Evolutionary conservation across 129 eudicot genomes (phyloP), one percentile per base, ranked within the genome.

Genomic region (Lonicera japonica): DNA sequence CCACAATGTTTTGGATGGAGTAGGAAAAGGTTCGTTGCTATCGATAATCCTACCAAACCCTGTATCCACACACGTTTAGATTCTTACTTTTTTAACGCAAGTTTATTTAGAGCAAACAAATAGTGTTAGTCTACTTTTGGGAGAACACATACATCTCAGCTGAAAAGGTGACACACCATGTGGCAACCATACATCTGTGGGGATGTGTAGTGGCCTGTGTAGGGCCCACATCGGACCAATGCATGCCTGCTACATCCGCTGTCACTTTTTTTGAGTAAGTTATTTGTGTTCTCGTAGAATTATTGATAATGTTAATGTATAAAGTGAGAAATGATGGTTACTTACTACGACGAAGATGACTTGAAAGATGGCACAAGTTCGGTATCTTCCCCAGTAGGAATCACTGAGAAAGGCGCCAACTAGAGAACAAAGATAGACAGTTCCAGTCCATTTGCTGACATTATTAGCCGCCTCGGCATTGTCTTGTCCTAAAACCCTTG

Each of bases 391-490:
- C 98, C 98, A 92, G 24, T 87, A 87, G 1, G 96, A 84, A 80
- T 92, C 98, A 21, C 98, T 92, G 17, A 92, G 95, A 61, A 92
- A 92, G 36, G 98, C 98, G 5, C 98, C 98, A 6, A 92, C 96
- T 2, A 92, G 98, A 11, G 98, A 92, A 87, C 82, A 92, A 38
- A 87, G 84, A 66, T 92, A 87, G 61, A 92, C 98, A 0, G 98
- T 92, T 67, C 96, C 98, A 9, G 98, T 92, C 98, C 98, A 91
- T 78, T 91, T 91, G 86, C 97, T 91, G 43, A 91, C 97, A 57
- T 73, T 87, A 70, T 91, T 91, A 8, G 98, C 98, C 65, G 98
- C 96, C 77, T 84, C 98, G 22, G 90, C 95, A 67, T 92, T 92
- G 72, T 80, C 67, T 55, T 92, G 82, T 25, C 85, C 84, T 60